Evolutionary conservation across 805 yeast genomes (phyloP).

Genomic region (Wickerhamiella occidentalis): DNA sequence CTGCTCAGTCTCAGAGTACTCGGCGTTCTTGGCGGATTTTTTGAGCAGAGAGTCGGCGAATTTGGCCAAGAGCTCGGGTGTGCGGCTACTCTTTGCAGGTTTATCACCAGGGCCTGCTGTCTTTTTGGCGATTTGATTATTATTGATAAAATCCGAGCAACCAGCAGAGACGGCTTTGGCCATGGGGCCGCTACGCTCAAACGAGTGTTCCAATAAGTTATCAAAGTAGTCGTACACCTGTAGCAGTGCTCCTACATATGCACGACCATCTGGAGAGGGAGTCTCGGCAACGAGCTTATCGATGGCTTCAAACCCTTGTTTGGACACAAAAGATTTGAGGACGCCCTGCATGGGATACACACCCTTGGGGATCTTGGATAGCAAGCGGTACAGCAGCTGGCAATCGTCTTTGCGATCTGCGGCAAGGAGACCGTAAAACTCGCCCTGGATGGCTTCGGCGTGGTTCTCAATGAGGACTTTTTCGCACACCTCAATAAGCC

Average conservation of each 20-base stretch:
- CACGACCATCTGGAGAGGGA: slow-evolving; percentile 50
- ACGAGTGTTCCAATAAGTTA: slow-evolving; percentile 50
- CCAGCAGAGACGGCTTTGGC: slow-evolving; percentile 83
- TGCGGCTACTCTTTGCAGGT: slow-evolving; percentile 40
- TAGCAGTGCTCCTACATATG: slow-evolving; percentile 66
- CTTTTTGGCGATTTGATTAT: slow-evolving; percentile 59
- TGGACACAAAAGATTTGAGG: slow-evolving; percentile 61
- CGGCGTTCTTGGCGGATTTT: slow-evolving; percentile 56
- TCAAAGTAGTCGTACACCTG: slow-evolving; percentile 57
- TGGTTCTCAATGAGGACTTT: slow-evolving; percentile 67
- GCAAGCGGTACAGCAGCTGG: slow-evolving; percentile 59
- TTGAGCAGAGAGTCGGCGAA: slow-evolving; percentile 76
- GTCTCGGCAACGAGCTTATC: slow-evolving; percentile 38
- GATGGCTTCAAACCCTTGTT: slow-evolving; percentile 49
- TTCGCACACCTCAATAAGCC: slow-evolving; percentile 65
- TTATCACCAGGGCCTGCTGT: slow-evolving; percentile 17
- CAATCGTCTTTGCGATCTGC: slow-evolving; percentile 62
- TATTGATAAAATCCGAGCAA: slow-evolving; percentile 71
- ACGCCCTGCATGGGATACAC: slow-evolving; percentile 63
- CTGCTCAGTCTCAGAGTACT: slow-evolving; percentile 50
- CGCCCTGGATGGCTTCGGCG: slow-evolving; percentile 60
- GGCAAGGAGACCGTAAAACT: slow-evolving; percentile 62
- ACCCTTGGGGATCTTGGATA: slow-evolving; percentile 68
- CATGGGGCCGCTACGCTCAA: slow-evolving; percentile 63
- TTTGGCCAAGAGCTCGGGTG: slow-evolving; percentile 85